Evolutionary conservation across 306 rosid genomes (phyloP), one percentile per base, ranked within the genome.

Genomic region (Lathyrus sativus): DNA sequence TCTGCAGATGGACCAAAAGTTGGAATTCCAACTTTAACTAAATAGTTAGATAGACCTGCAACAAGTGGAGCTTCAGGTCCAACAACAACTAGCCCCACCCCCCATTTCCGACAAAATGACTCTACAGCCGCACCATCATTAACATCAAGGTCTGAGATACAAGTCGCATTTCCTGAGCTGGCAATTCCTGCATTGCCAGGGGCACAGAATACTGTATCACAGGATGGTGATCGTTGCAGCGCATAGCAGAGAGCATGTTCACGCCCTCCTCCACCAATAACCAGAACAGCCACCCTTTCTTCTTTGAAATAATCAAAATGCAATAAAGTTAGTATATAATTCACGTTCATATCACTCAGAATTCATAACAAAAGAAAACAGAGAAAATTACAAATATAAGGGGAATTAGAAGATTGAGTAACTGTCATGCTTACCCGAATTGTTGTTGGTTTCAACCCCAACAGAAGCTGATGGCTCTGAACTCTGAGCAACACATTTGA

Each of bases 181-280:
- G 95, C 89, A 72, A 93, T 93, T 65, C 97, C 99, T 0, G 90
- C 89, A 77, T 93, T 93, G 67, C 99, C 99, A 1, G 99, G 97
- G 2, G 97, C 95, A 60, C 99, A 93, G 68, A 90, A 83, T 26
- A 93, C 83, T 3, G 77, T 72, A 63, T 81, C 91, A 51, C 91
- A 85, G 46, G 90, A 79, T 26, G 92, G 88, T 35, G 99, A 90
- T 14, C 93, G 89, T 78, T 81, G 89, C 88, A 90, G 71, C 12
- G 97, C 99, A 81, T 88, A 82, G 81, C 99, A 90, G 44, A 93
- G 97, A 11, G 97, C 97, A n/a, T 90, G 96, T 37, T 93, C 99
- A 55, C 96, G 88, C 11, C 99, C 96, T 11, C 99, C 99, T 78
- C 97, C 99, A 38, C 99, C 97, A 78, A 93, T 85, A 54, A 93